These are phyloP conservation scores for Musa beccarii DNA, from an alignment of 176 grass and related monocot species.

Conservation along the genomic window DNA sequence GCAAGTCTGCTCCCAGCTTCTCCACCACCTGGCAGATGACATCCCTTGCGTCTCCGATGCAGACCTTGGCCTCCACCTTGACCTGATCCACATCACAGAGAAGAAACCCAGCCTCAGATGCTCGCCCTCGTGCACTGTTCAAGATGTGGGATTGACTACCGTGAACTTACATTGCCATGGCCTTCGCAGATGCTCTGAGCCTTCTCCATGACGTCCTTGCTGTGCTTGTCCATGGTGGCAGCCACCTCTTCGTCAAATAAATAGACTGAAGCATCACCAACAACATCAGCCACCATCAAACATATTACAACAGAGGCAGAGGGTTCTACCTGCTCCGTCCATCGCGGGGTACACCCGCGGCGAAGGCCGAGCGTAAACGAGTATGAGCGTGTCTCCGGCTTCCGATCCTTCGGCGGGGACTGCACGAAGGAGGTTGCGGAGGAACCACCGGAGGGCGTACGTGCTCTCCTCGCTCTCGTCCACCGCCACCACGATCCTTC, in stretches of 20 bases:
- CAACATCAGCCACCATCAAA: not conserved
- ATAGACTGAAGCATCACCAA: constrained; percentile 27
- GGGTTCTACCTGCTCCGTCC: constrained; percentile 43
- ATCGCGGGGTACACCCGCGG: constrained; percentile 41
- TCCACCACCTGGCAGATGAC: constrained; percentile 16
- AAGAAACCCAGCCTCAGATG: not conserved
- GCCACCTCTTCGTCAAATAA: constrained; percentile 51
- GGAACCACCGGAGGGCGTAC: constrained; percentile 60
- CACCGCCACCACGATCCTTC: constrained; percentile 59
- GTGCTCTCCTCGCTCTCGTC: constrained; percentile 78
- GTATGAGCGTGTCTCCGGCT: constrained; percentile 41
- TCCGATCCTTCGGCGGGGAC: not conserved
- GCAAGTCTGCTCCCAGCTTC: constrained; percentile 8
- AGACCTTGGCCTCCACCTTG: constrained; percentile 26
- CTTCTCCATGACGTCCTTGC: constrained; percentile 53
- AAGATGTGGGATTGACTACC: not conserved
- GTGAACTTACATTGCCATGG: constrained; percentile 27
- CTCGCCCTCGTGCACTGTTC: not conserved
- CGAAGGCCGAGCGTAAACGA: constrained; percentile 45
- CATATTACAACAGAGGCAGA: not conserved
- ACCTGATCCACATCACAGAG: constrained; percentile 11
- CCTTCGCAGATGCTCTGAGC: constrained; percentile 52
- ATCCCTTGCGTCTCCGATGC: constrained; percentile 10
- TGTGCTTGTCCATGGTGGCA: constrained; percentile 49
- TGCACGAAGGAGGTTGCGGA: constrained; percentile 31